Percentiles rank a stretch among this genome's conserved stretches.
phyloP scores from a whole-genome alignment of 208 protist species.

The Crithidia sp. region DNA sequence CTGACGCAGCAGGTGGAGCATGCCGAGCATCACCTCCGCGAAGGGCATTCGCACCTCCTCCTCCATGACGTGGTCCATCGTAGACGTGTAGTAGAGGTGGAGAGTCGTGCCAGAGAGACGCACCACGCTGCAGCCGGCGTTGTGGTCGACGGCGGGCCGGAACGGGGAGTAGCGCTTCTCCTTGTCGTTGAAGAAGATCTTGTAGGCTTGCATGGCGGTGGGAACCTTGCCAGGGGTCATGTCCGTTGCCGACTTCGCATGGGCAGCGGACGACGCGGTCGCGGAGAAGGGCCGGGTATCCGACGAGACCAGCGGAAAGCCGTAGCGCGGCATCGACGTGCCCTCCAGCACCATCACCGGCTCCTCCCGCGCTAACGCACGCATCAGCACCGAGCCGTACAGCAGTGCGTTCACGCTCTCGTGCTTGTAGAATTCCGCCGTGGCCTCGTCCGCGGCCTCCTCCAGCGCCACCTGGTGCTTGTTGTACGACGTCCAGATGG shows the following conservation, averaged over 20 bases:
- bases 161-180: constrained; percentile 64
- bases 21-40: constrained; percentile 80
- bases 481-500: constrained; percentile 76
- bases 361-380: constrained; percentile 74
- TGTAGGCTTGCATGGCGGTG: constrained; percentile 66
- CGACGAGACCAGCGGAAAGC: constrained; percentile 85
- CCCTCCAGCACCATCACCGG: constrained; percentile 42
- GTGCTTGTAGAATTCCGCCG: constrained; percentile 58
- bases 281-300: constrained; percentile 62
- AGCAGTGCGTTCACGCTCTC: constrained; percentile 85
- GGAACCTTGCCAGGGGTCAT: constrained; percentile 59
- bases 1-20: constrained; percentile 66
- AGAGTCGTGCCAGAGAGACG: constrained; percentile 69
- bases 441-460: constrained; percentile 45
- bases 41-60: constrained; percentile 81
- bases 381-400: constrained; percentile 76
- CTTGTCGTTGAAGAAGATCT: constrained; percentile 57
- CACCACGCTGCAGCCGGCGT: constrained; percentile 79
- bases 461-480: constrained; percentile 69
- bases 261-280: neutral
- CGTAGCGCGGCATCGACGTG: constrained; percentile 44
- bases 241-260: constrained; percentile 44
- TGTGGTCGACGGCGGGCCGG: constrained; percentile 64
- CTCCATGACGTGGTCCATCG: constrained; percentile 70
- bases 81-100: constrained; percentile 86